Base-by-base conservation (phyloP, 208 protist species). In the Wallacemonas sp. region DNA sequence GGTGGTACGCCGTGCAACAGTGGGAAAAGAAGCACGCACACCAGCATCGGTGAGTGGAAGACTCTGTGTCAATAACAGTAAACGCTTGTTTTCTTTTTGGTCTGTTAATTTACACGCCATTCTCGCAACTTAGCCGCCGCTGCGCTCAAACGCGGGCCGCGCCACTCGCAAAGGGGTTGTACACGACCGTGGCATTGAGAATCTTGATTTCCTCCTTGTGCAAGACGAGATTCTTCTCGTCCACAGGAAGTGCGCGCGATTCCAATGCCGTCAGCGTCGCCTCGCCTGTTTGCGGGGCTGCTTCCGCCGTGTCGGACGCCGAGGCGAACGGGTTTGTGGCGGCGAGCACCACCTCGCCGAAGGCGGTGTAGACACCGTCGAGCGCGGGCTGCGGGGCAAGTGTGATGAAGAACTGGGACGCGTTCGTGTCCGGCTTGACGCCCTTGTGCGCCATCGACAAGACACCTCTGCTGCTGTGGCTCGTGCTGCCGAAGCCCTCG, bases 361-460 rank as follows among this genome's bases (percentile, higher is more conserved):
- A 99, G 23, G 98, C 94, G 7, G 97, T 99, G 70, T 99, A 97
- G 62, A 97, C 84, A 26, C 78, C 66, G 48, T 97, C 94, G 16
- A 97, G 89, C 10, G 64, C 41, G 16, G 78, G 74, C 61, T 82
- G 86, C 22, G 84, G 69, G 22, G 66, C 63, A 28, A 74, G 83
- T 28, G 81, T 82, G 57, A 98, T 87, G 70, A 95, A 95, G 63
- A 96, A 97, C 75, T 97, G 91, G 3, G 92, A 97, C 26, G 82
- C 87, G 64, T 98, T 98, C 26, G 91, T 96, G 73, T 93, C 65
- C 1, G 91, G 67, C 67, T 82, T 86, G 29, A 74, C 71, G 16
- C 97, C 97, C 26, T 85, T 83, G 74, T 99, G 98, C 20, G 97
- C 98, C 96, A 98, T 98, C 2, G 96, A 97, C 4, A 98, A 72